Conservation (phyloP, 2,329 filamentous ascomycete species). For the Geoglossum cookeanum region DNA sequence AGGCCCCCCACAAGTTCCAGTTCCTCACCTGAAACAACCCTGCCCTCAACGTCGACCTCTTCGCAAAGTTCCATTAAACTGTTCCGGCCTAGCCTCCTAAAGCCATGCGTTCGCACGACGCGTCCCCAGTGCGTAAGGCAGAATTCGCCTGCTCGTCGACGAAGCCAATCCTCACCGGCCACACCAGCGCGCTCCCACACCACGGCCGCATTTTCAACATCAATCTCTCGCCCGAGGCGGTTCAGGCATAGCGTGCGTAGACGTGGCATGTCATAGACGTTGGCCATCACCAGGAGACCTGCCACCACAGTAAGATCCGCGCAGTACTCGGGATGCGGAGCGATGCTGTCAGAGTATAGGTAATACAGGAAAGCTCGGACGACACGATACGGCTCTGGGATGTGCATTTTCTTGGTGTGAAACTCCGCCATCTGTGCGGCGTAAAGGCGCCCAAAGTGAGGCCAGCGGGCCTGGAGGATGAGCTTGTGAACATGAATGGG, state of each 20-base stretch:
- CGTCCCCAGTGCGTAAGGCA: slow-evolving; percentile 91
- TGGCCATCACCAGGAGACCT: slow-evolving; percentile 89
- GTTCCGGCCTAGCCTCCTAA: slow-evolving; percentile 57
- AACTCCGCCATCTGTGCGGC: slow-evolving; percentile 93
- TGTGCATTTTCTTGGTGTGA: slow-evolving; percentile 93
- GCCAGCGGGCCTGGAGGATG: slow-evolving; percentile 88
- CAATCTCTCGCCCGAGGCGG: slow-evolving; percentile 71
- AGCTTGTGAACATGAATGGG: slow-evolving; percentile 82
- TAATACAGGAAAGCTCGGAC: slow-evolving; percentile 93
- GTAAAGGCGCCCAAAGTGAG: slow-evolving; percentile 85
- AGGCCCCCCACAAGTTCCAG: slow-evolving; percentile 41
- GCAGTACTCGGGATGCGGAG: slow-evolving; percentile 36
- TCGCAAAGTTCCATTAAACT: slow-evolving; percentile 82
- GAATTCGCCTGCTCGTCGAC: slow-evolving; percentile 69
- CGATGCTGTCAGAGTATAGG: slow-evolving; percentile 86
- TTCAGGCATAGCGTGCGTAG: slow-evolving; percentile 82
- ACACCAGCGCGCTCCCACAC: slow-evolving; percentile 89
- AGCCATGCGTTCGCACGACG: slow-evolving; percentile 74
- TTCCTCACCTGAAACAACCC: slow-evolving; percentile 76
- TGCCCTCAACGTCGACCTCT: slow-evolving; percentile 82
- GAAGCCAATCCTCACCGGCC: slow-evolving; percentile 84
- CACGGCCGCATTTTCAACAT: slow-evolving; percentile 84
- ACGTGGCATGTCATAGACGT: slow-evolving; percentile 93
- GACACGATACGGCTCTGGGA: slow-evolving; percentile 85
- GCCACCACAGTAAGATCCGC: slow-evolving; percentile 64